Evolutionary conservation across 164 flowering plant genomes (phyloP), one percentile per base, ranked within the genome.

Genomic region (Chloranthus sessilifolius): DNA sequence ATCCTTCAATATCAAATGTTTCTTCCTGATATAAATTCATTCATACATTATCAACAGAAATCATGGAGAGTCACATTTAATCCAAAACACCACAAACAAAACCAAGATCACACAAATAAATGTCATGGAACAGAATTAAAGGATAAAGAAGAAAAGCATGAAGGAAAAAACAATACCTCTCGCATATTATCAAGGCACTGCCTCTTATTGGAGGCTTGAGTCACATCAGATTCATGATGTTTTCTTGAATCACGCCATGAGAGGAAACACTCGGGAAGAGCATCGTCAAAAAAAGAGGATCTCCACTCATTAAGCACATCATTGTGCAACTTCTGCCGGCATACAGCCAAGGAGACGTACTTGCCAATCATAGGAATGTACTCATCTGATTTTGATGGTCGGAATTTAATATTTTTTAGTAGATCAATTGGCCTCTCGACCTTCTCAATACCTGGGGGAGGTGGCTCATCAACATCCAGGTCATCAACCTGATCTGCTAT

Each of bases 291-390:
- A 50, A 66, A 55, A 7, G 57, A 47, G 7, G 73, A 56, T 49
- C 49, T 78, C 78, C 86, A 85, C 51, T 79, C 77, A 36, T 63
- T 66, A 28, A 84, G 71, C 19, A 78, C 85, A 47, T 62, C 67
- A 43, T 80, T 71, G 59, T 84, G 88, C 68, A 94, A 53, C 72
- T 76, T 84, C 56, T 79, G 90, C 27, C 92, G 71, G 65, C 65
- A 84, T 41, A 80, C 53, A 55, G 95, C 82, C 62, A 76, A 50
- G 21, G 79, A 65, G 50, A 83, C 67, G 64, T 77, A 74, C 60
- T 62, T 44, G 28, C 61, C 74, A 34, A 77, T 60, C 63, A 71
- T 74, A 8, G 72, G 61, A 30, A 35, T 27, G 53, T 30, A 36
- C 15, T 71, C 72, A 60, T 60, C 62, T 5, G 69, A 62, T 42